Evolutionary conservation across 1,284 basidiomycete genomes (phyloP).

Genomic region (Malassezia yamatoensis): DNA sequence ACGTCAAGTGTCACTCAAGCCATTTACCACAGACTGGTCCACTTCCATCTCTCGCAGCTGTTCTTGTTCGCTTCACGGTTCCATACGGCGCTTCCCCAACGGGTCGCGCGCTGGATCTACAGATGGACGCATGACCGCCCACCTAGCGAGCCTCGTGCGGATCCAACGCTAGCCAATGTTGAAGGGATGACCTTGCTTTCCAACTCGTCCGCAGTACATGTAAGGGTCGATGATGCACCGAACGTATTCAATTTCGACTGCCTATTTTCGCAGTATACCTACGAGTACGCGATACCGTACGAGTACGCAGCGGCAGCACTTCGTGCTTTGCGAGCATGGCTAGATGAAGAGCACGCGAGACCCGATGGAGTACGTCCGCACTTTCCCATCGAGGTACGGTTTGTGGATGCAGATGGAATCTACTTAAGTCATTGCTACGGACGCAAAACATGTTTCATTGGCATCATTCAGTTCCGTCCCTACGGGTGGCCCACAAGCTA

Average conservation of each 20-base stretch:
- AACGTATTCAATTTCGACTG: conserved; percentile 47
- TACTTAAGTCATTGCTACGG: conserved; percentile 82
- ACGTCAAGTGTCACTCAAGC: conserved; percentile 1
- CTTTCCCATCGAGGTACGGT: conserved; percentile 87
- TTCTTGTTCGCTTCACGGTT: conserved; percentile 23
- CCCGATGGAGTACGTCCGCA: conserved; percentile 70
- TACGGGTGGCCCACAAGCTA: conserved; percentile 83
- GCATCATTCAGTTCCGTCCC: conserved; percentile 89
- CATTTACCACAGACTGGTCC: conserved; percentile 14
- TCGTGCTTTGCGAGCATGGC: conserved; percentile 64
- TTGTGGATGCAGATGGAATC: conserved; percentile 77
- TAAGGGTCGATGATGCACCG: conserved; percentile 33
- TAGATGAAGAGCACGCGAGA: conserved; percentile 58
- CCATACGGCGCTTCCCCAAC: conserved; percentile 12
- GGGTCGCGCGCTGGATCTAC: conserved; percentile 15
- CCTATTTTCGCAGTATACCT: conserved; percentile 44
- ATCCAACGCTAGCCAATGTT: neutral
- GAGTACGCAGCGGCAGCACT: conserved; percentile 57
- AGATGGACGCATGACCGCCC: conserved; percentile 17
- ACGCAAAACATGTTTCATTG: conserved; percentile 78
- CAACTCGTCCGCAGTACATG: conserved; percentile 18
- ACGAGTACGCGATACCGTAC: conserved; percentile 80
- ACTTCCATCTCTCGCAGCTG: conserved; percentile 20
- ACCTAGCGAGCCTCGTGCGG: neutral
- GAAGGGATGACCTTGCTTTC: neutral